Evolutionary conservation across 2,329 filamentous ascomycete genomes (phyloP), one percentile per base, ranked within the genome.

Genomic region (Lasiodiplodia theobromae): DNA sequence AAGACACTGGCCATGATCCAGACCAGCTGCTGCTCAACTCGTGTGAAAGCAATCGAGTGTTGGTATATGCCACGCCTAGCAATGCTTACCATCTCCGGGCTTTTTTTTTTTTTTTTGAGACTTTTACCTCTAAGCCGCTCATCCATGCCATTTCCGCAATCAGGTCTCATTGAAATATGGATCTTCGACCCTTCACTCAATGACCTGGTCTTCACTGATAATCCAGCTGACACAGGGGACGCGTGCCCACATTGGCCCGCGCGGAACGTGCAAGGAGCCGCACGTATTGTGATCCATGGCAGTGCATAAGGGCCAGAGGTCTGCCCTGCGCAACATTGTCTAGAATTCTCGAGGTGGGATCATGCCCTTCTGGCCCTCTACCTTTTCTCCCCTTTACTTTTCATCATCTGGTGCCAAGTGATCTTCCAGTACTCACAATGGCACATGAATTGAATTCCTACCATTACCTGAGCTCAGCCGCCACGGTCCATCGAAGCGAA

Each of bases 191-290:
- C 21, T 52, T 23, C n/a, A n/a, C n/a, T 8, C 31, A 6, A n/a
- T 14, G 49, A n/a, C 7, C 21, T 28, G 14, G 2, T 4, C 34
- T 8, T 8, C 23, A 18, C 28, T n/a, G 60, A 11, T n/a, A 21
- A 25, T 37, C 60, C n/a, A 38, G 44, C 47, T 52, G 60, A 52
- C 44, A 64, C 60, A 51, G 60, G 25, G 40, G 58, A 47, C 14
- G n/a, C 3, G 25, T 37, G 25, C 25, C 23, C 25, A 3, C 23
- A 40, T 58, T 23, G 4, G n/a, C n/a, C 31, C 31, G 31, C 31
- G 31, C 31, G 31, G 31, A 8, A 10, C 31, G 31, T 34, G 31
- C 31, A 8, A 34, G 31, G 31, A 34, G 23, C 38, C 8, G 14
- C 28, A 11, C n/a, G 28, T 11, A 28, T 14, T 21, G 44, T 21